These are phyloP conservation scores for Chlorociboria aeruginascens DNA, from an alignment of 495 filamentous ascomycete species.

Conservation along the genomic window DNA sequence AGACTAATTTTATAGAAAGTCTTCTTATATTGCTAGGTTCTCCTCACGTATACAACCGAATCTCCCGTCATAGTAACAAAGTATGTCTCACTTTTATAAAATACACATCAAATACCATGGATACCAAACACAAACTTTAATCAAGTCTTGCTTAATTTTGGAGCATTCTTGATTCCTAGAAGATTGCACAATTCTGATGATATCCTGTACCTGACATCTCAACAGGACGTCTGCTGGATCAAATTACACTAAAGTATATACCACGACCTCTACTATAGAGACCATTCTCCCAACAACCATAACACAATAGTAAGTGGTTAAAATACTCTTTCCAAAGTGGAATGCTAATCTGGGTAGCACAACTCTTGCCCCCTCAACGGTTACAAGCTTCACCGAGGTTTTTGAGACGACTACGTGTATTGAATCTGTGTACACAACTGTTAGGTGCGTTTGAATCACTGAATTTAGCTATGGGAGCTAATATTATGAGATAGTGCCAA, in stretches of 20 bases:
- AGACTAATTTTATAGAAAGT: background rate
- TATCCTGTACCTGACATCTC: background rate
- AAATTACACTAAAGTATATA: slow-evolving; percentile 6
- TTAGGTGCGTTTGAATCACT: slow-evolving; percentile 7
- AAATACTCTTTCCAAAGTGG: background rate
- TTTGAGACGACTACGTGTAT: background rate
- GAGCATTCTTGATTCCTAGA: too few relatives aligned
- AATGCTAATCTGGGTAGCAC: background rate
- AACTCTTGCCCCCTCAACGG: background rate
- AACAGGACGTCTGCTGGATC: slow-evolving; percentile 4
- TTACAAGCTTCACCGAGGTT: background rate
- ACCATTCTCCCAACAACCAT: slow-evolving; percentile 7
- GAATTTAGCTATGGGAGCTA: background rate
- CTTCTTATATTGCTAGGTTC: slow-evolving; percentile 1
- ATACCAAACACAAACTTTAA: background rate
- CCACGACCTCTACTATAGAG: slow-evolving; percentile 10
- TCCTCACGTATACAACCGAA: slow-evolving; percentile 12
- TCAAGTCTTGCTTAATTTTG: background rate
- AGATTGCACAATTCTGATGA: too few relatives aligned
- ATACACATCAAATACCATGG: too few relatives aligned
- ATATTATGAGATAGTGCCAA: slow-evolving; percentile 5
- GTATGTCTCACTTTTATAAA: background rate
- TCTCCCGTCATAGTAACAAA: slow-evolving; percentile 14
- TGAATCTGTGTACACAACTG: slow-evolving; percentile 3
- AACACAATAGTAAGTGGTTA: background rate